phyloP scores from a whole-genome alignment of 345 rosid genomes.

The Rhodamnia rubescens region DNA sequence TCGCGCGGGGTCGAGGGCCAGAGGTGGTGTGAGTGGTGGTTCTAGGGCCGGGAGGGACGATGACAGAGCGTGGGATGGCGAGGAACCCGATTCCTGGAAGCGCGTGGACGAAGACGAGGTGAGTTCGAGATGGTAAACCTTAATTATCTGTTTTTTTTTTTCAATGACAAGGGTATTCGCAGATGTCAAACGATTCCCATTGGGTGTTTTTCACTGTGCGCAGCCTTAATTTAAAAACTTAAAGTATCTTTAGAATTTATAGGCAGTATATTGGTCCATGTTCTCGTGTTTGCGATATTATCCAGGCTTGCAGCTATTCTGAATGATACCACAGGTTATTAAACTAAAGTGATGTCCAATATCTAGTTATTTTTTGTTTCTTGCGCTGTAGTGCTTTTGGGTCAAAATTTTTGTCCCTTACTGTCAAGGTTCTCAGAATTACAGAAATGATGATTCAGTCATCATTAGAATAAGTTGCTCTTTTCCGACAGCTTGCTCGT shows the following conservation, averaged over 20 bases:
- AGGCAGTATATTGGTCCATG: neutral
- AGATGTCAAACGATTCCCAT: neutral
- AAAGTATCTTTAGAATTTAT: neutral
- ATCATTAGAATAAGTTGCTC: neutral
- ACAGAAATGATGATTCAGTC: neutral
- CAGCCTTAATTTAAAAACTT: neutral
- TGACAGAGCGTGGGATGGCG: constrained; percentile 73
- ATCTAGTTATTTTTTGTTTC: neutral
- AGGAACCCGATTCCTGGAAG: constrained; percentile 93
- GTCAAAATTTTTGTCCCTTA: neutral
- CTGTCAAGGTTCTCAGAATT: neutral
- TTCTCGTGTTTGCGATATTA: neutral
- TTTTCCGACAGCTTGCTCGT: constrained; percentile 64
- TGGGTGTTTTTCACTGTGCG: neutral
- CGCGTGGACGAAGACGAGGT: constrained; percentile 91
- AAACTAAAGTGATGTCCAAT: neutral
- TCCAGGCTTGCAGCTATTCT: neutral
- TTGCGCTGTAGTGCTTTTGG: neutral
- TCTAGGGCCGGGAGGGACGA: constrained; percentile 40
- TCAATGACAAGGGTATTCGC: neutral
- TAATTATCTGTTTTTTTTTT: neutral
- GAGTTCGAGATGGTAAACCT: neutral
- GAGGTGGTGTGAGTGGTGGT: constrained; percentile 6
- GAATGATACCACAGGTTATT: neutral
- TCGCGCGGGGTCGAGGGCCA: constrained; percentile 15